A percentile compares a stretch with the other conserved stretches of the same genome.
Conservation (phyloP, 768 basidiomycete genomes). For the Plicaturopsis crispa region DNA sequence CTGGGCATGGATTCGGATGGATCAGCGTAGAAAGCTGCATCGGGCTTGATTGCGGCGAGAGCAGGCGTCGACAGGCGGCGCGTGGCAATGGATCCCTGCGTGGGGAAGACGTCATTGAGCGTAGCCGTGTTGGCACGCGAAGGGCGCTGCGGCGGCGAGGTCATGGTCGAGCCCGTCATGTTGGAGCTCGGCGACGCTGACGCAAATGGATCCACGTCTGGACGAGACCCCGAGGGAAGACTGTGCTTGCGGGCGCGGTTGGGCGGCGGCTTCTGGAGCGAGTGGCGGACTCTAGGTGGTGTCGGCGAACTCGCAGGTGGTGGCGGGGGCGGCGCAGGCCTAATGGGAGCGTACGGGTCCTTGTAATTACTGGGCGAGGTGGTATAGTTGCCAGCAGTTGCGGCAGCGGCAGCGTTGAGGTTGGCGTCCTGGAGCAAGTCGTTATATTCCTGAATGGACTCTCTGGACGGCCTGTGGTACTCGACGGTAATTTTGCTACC, state of each 20-base stretch:
- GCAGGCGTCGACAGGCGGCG: constrained; percentile 48
- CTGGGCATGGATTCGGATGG: constrained; percentile 18
- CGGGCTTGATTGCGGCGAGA: constrained; percentile 21
- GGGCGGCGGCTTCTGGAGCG: constrained; percentile 56
- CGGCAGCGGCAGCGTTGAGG: constrained; percentile 29
- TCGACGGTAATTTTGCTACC: constrained; percentile 48
- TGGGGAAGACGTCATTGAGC: constrained; percentile 64
- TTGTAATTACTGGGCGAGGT: constrained; percentile 30
- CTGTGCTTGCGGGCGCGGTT: constrained; percentile 47
- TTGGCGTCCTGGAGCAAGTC: constrained; percentile 59
- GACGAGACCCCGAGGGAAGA: constrained; percentile 30
- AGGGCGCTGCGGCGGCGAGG: constrained; percentile 67
- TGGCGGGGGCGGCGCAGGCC: constrained; percentile 36
- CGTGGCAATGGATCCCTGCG: constrained; percentile 29
- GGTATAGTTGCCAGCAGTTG: constrained; percentile 15
- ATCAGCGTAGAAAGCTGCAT: constrained; percentile 21
- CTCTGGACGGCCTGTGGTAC: constrained; percentile 66
- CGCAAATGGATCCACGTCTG: constrained; percentile 57
- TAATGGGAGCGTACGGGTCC: constrained; percentile 36
- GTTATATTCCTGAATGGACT: constrained; percentile 73
- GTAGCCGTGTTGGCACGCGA: constrained; percentile 82
- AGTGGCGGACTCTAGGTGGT: constrained; percentile 33
- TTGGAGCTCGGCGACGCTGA: constrained; percentile 22
- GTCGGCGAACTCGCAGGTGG: constrained; percentile 21
- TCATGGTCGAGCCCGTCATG: constrained; percentile 24